These are phyloP conservation scores for Eimeria sp. DNA, from an alignment of 169 alveolate species.

Conservation along the genomic window DNA sequence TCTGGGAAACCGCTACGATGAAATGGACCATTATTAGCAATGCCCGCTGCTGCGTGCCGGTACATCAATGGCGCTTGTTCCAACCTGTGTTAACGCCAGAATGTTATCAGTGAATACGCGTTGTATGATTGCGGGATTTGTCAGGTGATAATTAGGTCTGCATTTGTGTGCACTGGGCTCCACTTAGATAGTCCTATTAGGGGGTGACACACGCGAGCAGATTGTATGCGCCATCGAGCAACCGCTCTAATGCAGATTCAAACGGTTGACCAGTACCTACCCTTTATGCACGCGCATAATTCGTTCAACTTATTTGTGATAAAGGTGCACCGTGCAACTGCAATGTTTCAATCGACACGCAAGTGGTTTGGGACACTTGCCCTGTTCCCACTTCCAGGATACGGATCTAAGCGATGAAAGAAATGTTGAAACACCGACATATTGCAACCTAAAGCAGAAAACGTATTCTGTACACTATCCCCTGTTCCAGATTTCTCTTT, in stretches of 20 bases:
- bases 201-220: not conserved
- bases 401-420: not conserved
- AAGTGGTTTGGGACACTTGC: too few relatives aligned
- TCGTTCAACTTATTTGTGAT: too few relatives aligned
- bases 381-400: not conserved
- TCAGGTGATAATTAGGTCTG: not conserved
- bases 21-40: too few relatives aligned
- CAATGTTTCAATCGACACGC: not conserved
- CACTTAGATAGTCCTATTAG: not conserved
- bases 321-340: not conserved
- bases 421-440: too few relatives aligned
- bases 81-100: too few relatives aligned
- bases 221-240: not conserved
- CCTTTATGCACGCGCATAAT: not conserved
- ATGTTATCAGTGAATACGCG: not conserved
- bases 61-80: too few relatives aligned
- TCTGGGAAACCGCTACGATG: too few relatives aligned
- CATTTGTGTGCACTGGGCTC: too few relatives aligned
- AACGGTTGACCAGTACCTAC: not conserved
- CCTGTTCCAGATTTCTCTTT: too few relatives aligned
- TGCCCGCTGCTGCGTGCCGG: too few relatives aligned
- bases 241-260: not conserved
- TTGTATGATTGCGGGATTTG: not conserved
- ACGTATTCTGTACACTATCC: too few relatives aligned
- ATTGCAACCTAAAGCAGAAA: too few relatives aligned